phyloP scores from a whole-genome alignment of 495 filamentous ascomycete genomes.

The Neurospora sp. region DNA sequence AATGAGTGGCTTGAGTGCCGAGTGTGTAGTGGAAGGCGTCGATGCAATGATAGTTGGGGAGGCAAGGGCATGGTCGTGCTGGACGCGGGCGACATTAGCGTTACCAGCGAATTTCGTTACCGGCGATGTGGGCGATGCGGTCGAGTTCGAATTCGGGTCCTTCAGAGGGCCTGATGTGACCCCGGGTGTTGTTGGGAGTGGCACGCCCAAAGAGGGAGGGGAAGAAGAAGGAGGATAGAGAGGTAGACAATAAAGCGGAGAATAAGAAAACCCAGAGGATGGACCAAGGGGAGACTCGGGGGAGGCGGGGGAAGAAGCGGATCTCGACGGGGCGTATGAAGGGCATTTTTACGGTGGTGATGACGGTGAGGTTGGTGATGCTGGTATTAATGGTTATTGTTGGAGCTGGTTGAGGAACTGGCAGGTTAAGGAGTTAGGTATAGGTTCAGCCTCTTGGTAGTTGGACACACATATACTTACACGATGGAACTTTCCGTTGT shows the following conservation, averaged over 20 bases:
- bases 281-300: not conserved
- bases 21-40: not conserved
- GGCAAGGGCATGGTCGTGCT: not conserved
- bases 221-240: not conserved
- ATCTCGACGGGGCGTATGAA: not conserved
- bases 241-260: not conserved
- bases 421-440: not conserved
- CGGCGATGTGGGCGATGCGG: not conserved
- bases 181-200: not conserved
- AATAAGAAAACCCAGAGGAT: not conserved
- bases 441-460: not conserved
- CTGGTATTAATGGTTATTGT: not conserved
- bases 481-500: not conserved
- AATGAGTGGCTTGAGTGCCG: not conserved
- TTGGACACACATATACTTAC: not conserved
- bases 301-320: not conserved
- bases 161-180: not conserved
- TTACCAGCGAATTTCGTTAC: not conserved
- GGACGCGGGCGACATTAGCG: not conserved
- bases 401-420: not conserved
- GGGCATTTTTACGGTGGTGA: not conserved
- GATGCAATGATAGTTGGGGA: not conserved
- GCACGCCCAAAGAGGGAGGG: not conserved
- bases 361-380: not conserved
- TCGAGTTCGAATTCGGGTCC: not conserved